Base-by-base conservation (phyloP, 164 flowering plant species). In the Tetracentron sinense region DNA sequence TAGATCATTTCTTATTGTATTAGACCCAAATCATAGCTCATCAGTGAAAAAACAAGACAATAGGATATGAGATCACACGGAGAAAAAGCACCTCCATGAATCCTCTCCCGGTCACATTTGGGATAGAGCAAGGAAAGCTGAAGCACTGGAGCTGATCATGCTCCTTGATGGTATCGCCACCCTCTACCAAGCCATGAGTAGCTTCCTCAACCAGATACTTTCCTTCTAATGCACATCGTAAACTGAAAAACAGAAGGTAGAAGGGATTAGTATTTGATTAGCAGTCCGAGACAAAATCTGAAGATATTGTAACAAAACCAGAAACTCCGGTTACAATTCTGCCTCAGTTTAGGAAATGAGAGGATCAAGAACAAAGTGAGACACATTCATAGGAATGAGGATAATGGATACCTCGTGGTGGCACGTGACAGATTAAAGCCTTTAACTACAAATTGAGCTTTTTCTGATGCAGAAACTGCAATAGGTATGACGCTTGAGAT, bases 141-240 rank as follows among this genome's bases (percentile, higher is more conserved):
- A 89, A 67, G 65, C 70, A 72, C 63, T 84, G 83, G 52, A 85
- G 65, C 56, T 75, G 80, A 46, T 75, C 78, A 33, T 79, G 68
- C 65, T 77, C 89, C 54, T 51, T 53, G 21, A 54, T 27, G 48
- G 71, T 49, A 35, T 72, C 79, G 29, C 54, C 62, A 69, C 65
- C 69, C 65, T 75, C 86, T 51, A 63, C 73, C 69, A 74, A 65
- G 15, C 71, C 82, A 64, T 56, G 21, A 62, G 74, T 71, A 61
- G 68, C 60, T 72, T 80, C 85, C 68, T 81, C 84, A 47, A 75
- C 70, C 71, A 91, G 68, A 79, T 85, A 85, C 58, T 71, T 79
- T 56, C 96, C 96, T 64, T 85, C 96, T 21, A 82, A 51, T 23
- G 88, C 85, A 71, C 95, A 91, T 17, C 80, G 80, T 35, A 88